Conservation (phyloP, 192 early-diverging fungal species). For the Umbelopsis vinacea region DNA sequence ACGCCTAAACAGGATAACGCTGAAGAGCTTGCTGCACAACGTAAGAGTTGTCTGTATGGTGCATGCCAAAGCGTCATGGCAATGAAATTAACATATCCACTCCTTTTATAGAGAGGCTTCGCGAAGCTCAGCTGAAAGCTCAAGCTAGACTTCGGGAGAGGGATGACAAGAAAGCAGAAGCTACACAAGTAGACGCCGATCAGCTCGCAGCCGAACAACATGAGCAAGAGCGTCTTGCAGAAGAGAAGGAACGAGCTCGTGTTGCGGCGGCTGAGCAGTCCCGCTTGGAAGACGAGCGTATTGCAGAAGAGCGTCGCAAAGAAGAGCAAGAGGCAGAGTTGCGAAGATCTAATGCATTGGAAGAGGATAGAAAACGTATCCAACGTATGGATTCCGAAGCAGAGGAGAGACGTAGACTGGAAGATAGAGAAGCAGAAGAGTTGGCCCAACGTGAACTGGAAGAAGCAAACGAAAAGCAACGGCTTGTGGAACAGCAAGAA, state of each 20-base stretch:
- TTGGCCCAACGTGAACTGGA: slow-evolving; percentile 20
- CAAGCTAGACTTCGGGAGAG: slow-evolving; percentile 45
- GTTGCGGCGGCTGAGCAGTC: background rate
- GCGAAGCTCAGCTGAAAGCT: slow-evolving; percentile 36
- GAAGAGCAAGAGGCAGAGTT: slow-evolving; percentile 39
- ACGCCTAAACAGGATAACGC: slow-evolving; percentile 27
- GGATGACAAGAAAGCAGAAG: slow-evolving; percentile 32
- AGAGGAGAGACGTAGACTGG: slow-evolving; percentile 20
- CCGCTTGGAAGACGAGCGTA: slow-evolving; percentile 15
- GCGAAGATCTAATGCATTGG: slow-evolving; percentile 37
- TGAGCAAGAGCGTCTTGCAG: slow-evolving; percentile 25
- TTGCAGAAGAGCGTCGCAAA: background rate
- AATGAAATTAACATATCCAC: background rate
- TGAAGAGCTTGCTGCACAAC: slow-evolving; percentile 31
- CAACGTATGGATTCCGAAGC: slow-evolving; percentile 35
- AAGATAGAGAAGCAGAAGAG: slow-evolving; percentile 27
- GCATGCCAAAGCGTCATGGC: background rate
- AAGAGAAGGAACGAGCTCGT: slow-evolving; percentile 25
- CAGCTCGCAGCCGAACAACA: slow-evolving; percentile 16
- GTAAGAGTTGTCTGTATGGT: slow-evolving; percentile 18
- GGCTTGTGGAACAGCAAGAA: slow-evolving; percentile 21
- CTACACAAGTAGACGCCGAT: slow-evolving; percentile 30
- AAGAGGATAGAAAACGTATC: slow-evolving; percentile 38
- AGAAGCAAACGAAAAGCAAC: slow-evolving; percentile 33
- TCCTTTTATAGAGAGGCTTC: slow-evolving; percentile 39